phyloP scores from a whole-genome alignment of 208 protist genomes.

The Leishmania guyanensis region DNA sequence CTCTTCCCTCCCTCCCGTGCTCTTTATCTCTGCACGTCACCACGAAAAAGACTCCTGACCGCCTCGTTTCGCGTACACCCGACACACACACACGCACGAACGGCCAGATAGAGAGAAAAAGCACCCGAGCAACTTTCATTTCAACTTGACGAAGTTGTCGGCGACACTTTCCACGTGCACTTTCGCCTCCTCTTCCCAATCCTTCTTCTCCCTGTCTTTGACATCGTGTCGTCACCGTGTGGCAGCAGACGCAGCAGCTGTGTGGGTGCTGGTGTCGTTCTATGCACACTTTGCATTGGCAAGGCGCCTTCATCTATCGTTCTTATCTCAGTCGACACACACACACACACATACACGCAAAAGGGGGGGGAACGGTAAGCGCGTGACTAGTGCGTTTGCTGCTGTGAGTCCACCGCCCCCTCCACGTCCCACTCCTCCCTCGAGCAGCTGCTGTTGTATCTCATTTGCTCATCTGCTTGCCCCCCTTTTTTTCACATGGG shows the following conservation, averaged over 20 bases:
- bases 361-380: background rate
- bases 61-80: background rate
- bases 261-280: no score
- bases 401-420: background rate
- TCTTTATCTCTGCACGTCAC: background rate
- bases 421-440: background rate
- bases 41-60: background rate
- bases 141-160: no score
- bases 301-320: no score
- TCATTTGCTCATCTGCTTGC: background rate
- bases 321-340: background rate
- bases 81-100: background rate
- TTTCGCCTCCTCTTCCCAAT: background rate
- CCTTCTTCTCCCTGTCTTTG: background rate
- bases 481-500: background rate
- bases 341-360: background rate
- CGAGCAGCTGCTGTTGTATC: background rate
- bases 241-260: no score
- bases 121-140: background rate
- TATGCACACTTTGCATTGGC: no score
- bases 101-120: background rate
- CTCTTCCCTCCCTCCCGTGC: background rate
- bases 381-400: background rate
- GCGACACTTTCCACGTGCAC: background rate
- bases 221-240: no score